phyloP scores from a whole-genome alignment of 805 yeast species.

The Crinitomyces ghanaensis region DNA sequence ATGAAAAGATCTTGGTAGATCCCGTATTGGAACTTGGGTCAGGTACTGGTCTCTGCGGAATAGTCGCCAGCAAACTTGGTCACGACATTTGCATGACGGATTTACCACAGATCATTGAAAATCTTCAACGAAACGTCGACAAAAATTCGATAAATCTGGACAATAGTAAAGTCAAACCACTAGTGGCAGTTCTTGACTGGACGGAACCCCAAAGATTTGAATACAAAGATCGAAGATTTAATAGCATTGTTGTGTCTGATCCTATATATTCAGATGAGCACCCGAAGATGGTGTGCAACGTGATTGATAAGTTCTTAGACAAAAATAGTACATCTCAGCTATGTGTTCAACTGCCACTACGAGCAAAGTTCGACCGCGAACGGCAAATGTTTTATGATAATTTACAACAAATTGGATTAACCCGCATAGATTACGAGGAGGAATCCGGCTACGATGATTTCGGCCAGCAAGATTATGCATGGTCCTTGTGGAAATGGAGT shows the following conservation, averaged over 20 bases:
- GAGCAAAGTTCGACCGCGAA: conserved; percentile 55
- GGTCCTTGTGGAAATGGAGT: conserved; percentile 9
- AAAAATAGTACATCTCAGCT: conserved; percentile 32
- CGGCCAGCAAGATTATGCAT: conserved; percentile 50
- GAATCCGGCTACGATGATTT: conserved; percentile 79
- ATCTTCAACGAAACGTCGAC: conserved; percentile 46
- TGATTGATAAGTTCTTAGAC: conserved; percentile 40
- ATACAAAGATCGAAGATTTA: conserved; percentile 27
- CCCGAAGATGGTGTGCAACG: conserved; percentile 58
- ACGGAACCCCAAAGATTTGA: conserved; percentile 34
- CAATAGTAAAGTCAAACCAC: conserved; percentile 29
- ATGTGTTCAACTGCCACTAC: conserved; percentile 63
- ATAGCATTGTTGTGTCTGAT: conserved; percentile 66
- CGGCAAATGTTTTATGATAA: conserved; percentile 50
- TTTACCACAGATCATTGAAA: conserved; percentile 62
- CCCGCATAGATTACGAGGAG: conserved; percentile 27
- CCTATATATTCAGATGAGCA: conserved; percentile 80
- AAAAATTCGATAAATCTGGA: conserved; percentile 30
- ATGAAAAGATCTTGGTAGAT: conserved; percentile 13
- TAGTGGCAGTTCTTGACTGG: conserved; percentile 89
- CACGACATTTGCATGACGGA: conserved; percentile 52
- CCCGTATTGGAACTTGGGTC: conserved; percentile 65
- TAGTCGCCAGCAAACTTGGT: conserved; percentile 49
- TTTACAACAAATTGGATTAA: conserved; percentile 28
- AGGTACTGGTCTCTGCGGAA: conserved; percentile 89